phyloP scores from a whole-genome alignment of 106 monocot species.

The Allium sativum region DNA sequence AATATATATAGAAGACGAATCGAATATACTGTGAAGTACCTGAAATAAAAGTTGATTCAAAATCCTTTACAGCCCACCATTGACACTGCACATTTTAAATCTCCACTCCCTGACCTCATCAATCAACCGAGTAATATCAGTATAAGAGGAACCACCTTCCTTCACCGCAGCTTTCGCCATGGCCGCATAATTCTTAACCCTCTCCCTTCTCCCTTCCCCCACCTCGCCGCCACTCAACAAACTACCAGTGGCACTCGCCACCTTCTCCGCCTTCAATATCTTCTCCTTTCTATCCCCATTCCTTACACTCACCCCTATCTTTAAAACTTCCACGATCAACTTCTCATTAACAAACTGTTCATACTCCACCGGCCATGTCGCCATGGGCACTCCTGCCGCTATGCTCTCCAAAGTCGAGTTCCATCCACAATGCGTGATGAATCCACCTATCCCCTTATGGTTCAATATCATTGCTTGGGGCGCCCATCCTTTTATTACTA shows the following conservation, averaged over 20 bases:
- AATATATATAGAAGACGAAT: no score
- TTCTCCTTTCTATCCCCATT: neutral
- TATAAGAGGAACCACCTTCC: constrained; percentile 12
- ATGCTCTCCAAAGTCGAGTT: constrained; percentile 42
- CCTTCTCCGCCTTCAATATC: neutral
- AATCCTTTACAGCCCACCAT: no score
- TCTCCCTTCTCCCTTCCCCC: constrained; percentile 6
- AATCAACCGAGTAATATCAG: constrained; percentile 6
- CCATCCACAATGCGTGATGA: constrained; percentile 69
- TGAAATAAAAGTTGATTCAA: no score
- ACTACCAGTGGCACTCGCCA: constrained; percentile 3
- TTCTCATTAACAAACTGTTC: constrained; percentile 24
- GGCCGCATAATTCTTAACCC: constrained; percentile 6
- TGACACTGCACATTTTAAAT: no score
- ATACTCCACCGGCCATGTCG: constrained; percentile 13
- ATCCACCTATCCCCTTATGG: constrained; percentile 36
- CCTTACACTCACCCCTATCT: constrained; percentile 12
- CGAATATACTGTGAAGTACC: no score
- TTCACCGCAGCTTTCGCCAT: constrained; percentile 11
- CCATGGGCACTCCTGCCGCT: constrained; percentile 12
- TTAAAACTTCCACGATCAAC: constrained; percentile 12
- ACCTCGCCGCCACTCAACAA: constrained; percentile 3
- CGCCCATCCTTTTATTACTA: constrained; percentile 19
- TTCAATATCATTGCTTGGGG: constrained; percentile 13
- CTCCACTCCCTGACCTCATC: constrained; percentile 2